Percentiles rank a stretch among this genome's conserved stretches.
Conservation (phyloP, 805 yeast genomes). For the Candida glaebosa region DNA sequence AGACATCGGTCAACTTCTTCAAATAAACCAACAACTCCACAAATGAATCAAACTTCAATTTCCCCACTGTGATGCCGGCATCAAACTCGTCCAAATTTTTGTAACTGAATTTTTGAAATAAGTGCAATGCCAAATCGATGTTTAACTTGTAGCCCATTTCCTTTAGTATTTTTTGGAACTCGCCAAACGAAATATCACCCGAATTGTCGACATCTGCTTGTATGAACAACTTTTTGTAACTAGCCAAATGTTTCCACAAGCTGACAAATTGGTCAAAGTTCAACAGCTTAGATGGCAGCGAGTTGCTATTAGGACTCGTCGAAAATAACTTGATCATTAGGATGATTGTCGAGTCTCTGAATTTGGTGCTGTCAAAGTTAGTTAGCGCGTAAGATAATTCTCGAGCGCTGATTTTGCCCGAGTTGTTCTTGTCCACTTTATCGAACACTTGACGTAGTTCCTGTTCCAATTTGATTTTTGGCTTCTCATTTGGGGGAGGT, state of each 20-base stretch:
- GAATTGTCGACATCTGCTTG: conserved; percentile 58
- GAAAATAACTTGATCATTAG: conserved; percentile 65
- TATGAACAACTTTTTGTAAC: conserved; percentile 62
- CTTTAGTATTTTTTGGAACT: conserved; percentile 56
- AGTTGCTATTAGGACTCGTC: conserved; percentile 16
- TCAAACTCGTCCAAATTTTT: conserved; percentile 25
- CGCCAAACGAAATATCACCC: conserved; percentile 62
- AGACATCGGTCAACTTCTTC: conserved; percentile 71
- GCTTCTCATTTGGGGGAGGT: conserved; percentile 6
- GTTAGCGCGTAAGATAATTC: conserved; percentile 59
- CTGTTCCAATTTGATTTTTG: conserved; percentile 42
- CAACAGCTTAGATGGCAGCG: conserved; percentile 16
- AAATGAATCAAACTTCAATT: conserved; percentile 72
- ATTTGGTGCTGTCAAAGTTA: conserved; percentile 62
- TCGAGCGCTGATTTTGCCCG: conserved; percentile 51
- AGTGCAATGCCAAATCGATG: conserved; percentile 51
- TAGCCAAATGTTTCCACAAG: conserved; percentile 64
- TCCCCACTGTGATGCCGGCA: conserved; percentile 28
- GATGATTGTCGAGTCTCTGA: conserved; percentile 55
- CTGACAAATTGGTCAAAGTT: conserved; percentile 62
- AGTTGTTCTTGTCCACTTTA: conserved; percentile 50
- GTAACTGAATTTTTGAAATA: conserved; percentile 54
- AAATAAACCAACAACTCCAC: conserved; percentile 78
- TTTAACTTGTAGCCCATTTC: conserved; percentile 66
- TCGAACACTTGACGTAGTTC: conserved; percentile 51